phyloP scores from a whole-genome alignment of 495 filamentous ascomycete genomes.

The Cladorrhinum samala region DNA sequence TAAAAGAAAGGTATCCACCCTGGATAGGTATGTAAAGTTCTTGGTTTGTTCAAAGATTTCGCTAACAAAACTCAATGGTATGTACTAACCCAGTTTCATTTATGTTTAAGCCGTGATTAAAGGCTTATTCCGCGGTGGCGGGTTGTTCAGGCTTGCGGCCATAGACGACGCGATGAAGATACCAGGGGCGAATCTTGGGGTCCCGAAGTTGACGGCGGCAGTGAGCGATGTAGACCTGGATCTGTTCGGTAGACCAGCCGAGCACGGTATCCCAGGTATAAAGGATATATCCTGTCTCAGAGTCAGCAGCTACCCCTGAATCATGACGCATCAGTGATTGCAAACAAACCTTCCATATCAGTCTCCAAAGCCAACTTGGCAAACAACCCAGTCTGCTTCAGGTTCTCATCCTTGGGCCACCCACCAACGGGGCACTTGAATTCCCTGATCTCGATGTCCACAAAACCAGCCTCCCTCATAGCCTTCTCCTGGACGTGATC shows the following conservation, averaged over 20 bases:
- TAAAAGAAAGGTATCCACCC: no score
- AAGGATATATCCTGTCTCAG: not conserved
- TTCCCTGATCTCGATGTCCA: constrained; percentile 5
- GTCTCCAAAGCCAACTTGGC: not conserved
- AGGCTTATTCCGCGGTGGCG: not conserved
- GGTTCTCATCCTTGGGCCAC: constrained; percentile 51
- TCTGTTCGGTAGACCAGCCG: constrained; percentile 11
- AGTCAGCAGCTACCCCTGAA: not conserved
- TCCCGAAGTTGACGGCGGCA: constrained; percentile 2
- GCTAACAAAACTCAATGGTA: no score
- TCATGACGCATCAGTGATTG: not conserved
- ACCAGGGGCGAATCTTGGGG: not conserved
- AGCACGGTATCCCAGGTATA: constrained; percentile 6
- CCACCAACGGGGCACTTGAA: constrained; percentile 48
- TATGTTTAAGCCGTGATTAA: no score
- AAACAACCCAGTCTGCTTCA: constrained; percentile 41
- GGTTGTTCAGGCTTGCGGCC: constrained; percentile 20
- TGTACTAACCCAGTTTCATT: no score
- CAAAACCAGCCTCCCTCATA: constrained; percentile 8
- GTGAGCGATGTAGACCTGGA: constrained; percentile 5
- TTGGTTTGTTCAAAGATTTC: no score
- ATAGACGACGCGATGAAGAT: constrained; percentile 11
- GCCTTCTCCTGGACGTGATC: constrained; percentile 14
- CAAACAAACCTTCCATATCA: constrained; percentile 5
- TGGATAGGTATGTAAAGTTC: no score